Base-by-base conservation (phyloP, 352 stramenopile species). In the Phytophthora sansomeana region DNA sequence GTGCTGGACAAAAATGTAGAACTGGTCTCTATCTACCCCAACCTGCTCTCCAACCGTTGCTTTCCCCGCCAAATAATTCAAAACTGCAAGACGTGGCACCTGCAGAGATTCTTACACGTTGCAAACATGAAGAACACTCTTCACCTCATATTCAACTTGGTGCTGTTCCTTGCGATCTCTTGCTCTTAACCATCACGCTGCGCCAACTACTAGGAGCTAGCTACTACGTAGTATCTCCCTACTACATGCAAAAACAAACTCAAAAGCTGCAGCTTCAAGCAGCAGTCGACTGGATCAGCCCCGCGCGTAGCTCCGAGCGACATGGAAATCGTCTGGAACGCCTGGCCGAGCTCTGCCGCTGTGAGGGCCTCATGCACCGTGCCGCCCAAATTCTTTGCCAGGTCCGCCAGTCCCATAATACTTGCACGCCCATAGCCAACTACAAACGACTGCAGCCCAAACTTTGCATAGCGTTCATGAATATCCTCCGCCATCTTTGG, bases 261-360 rank as follows among this genome's bases (percentile, higher is more conserved):
- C 36, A 26, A 17, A 36, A 33, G 11, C 8, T 41, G 30, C 29
- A 17, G 14, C 44, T 17, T 56, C 43, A 68, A 46, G 26, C 39
- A 26, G 39, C 11, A 8, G 39, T 36, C 7, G 42, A 65, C 8
- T 63, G 53, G 24, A 77, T 51, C 36, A 83, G 63, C 6, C 77
- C 77, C 1, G 75, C 59, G 3, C 65, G 43, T n/a, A 47, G 73
- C 64, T n/a, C 77, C 70, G 13, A 86, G 50, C 8, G 75, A 83
- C 33, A 68, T 59, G 11, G 77, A 79, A 41, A 83, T 83, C 9
- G 61, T 65, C 29, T 61, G 66, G 39, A 86, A 86, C 13, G 74
- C 59, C 13, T 70, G 53, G 26, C 55, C 32, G 9, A 86, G 48
- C 14, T 74, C 69, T 6, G 51, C 43, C 17, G 48, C 42, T 7